Evolutionary conservation across 495 filamentous ascomycete genomes (phyloP).

Genomic region (Aspergillus affinis): DNA sequence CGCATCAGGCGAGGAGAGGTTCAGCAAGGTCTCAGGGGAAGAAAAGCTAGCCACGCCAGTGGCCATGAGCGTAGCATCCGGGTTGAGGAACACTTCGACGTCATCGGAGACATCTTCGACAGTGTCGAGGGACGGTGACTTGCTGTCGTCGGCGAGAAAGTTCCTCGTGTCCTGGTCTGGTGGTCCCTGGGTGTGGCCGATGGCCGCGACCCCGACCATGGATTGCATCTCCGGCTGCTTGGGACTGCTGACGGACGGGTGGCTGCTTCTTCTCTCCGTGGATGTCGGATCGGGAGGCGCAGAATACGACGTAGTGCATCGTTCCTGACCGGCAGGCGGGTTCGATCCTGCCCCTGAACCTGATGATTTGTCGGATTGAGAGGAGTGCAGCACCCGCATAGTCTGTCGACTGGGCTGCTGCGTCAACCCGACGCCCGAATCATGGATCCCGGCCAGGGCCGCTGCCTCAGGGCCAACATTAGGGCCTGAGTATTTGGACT

Average conservation of each 20-base stretch:
- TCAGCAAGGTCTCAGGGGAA: constrained; percentile 6
- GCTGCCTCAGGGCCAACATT: constrained; percentile 10
- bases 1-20: constrained; percentile 6
- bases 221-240: constrained; percentile 8
- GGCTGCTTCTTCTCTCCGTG: constrained; percentile 1
- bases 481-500: constrained; percentile 12
- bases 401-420: constrained; percentile 23
- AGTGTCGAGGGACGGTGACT: not conserved
- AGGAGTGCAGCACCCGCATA: constrained; percentile 14
- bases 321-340: constrained; percentile 10
- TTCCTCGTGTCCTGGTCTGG: constrained; percentile 15
- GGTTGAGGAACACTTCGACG: constrained; percentile 23
- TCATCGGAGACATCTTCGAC: constrained; percentile 6
- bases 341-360: constrained; percentile 1
- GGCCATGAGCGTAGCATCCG: constrained; percentile 10
- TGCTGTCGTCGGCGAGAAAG: constrained; percentile 10
- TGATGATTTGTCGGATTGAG: constrained; percentile 13
- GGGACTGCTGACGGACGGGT: constrained; percentile 5
- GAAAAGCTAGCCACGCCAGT: constrained; percentile 9
- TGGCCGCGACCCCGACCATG: not conserved
- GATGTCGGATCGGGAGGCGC: constrained; percentile 8
- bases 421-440: constrained; percentile 22
- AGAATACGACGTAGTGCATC: constrained; percentile 16
- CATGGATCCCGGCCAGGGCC: constrained; percentile 14
- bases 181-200: constrained; percentile 1